phyloP scores from a whole-genome alignment of 2,329 filamentous ascomycete species.

The Phyllosticta capitalensis region DNA sequence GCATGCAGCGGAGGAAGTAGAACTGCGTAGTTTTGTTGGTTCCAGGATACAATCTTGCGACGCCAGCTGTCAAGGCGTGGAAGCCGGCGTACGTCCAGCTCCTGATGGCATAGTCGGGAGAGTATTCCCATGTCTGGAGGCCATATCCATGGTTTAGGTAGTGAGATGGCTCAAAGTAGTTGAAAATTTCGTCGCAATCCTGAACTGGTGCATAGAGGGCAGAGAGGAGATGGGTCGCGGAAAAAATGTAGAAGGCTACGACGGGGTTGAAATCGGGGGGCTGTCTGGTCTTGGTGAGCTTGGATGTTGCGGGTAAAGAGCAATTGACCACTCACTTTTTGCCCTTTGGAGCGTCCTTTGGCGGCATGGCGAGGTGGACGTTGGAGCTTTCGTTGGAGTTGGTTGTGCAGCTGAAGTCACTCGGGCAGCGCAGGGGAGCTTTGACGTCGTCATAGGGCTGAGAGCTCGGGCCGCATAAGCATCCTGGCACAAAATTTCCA shows the following conservation, averaged over 20 bases:
- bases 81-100: slow-evolving; percentile 86
- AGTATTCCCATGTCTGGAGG: slow-evolving; percentile 97
- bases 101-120: slow-evolving; percentile 84
- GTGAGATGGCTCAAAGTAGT: slow-evolving; percentile 97
- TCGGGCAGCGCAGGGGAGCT: neutral
- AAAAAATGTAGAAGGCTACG: slow-evolving; percentile 70
- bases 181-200: slow-evolving; percentile 98
- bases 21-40: slow-evolving; percentile 56
- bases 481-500: slow-evolving; percentile 9
- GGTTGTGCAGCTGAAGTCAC: neutral
- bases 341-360: slow-evolving; percentile 1
- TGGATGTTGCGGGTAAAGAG: slow-evolving; percentile 35
- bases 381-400: neutral
- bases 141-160: slow-evolving; percentile 90
- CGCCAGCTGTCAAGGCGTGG: slow-evolving; percentile 63
- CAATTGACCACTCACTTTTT: slow-evolving; percentile 2
- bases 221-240: slow-evolving; percentile 63
- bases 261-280: slow-evolving; percentile 52
- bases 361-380: slow-evolving; percentile 1
- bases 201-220: slow-evolving; percentile 84
- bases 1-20: slow-evolving; percentile 68
- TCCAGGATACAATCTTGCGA: slow-evolving; percentile 48
- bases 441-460: slow-evolving; percentile 3
- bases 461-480: slow-evolving; percentile 1
- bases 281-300: slow-evolving; percentile 5